Evolutionary conservation across 2,329 filamentous ascomycete genomes (phyloP), one percentile per base, ranked within the genome.

Genomic region (Raffaelea albimanens): DNA sequence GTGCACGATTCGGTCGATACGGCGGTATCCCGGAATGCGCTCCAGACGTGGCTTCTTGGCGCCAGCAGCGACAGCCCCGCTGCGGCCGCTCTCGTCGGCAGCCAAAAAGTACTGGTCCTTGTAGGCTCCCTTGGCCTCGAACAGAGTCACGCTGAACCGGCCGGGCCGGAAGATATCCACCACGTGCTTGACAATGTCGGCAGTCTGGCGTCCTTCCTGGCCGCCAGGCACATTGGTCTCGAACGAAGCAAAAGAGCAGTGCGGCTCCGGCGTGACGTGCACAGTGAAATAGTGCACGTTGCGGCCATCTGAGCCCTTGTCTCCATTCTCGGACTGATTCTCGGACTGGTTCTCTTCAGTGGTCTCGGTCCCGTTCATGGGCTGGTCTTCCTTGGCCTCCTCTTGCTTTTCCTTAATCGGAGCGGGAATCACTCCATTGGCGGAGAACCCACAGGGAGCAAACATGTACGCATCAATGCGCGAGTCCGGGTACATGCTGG

Each of bases 221-320:
- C 82, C 83, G 22, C 88, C 85, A 2, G 93, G 93, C 4, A 98
- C 91, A 58, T 97, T 98, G 56, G 93, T 97, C 73, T 98, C 93
- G 62, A 98, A 98, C 2, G 89, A 96, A 33, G 93, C 93, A 64
- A 95, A 98, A 5, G 90, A 96, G 72, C 91, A 98, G 59, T 95
- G 82, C 14, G 91, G 88, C 73, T 98, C 93, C 0, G 93, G 93
- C 0, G 93, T 98, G 55, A 98, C 93, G 62, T 98, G 93, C 21
- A 98, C 93, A 1, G 91, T 98, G 68, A 96, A 98, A 70, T 98
- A 98, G 68, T 97, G 89, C 22, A 45, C 45, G 25, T 46, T 29
- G 20, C 39, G 36, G 38, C 80, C 84, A 4, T 76, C 70, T 45
- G 72, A 72, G 51, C 67, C 65, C 44, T 63, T 61, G 50, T 72